Evolutionary conservation across 805 yeast genomes (phyloP).

Genomic region (Starmerella vaccinii): DNA sequence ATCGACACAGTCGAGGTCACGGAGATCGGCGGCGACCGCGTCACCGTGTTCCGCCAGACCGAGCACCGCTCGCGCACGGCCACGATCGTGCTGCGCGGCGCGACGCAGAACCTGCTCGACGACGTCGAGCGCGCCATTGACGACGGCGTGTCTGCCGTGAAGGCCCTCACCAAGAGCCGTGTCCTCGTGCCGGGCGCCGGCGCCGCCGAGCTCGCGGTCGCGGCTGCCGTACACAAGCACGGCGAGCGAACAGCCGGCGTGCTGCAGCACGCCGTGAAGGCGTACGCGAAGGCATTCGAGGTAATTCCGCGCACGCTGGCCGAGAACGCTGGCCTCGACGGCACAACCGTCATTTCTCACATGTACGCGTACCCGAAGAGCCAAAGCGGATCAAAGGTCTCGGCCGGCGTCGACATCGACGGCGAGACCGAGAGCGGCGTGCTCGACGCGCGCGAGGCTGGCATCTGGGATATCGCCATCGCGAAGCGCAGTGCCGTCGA

Average conservation of each 20-base stretch:
- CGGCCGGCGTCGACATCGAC: slow-evolving; percentile 66
- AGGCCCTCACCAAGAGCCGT: slow-evolving; percentile 75
- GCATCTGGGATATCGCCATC: slow-evolving; percentile 68
- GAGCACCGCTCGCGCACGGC: slow-evolving; percentile 62
- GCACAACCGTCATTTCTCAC: slow-evolving; percentile 79
- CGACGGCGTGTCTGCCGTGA: slow-evolving; percentile 88
- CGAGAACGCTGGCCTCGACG: slow-evolving; percentile 87
- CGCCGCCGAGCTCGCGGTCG: slow-evolving; percentile 81
- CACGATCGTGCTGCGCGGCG: slow-evolving; percentile 90
- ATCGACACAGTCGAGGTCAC: slow-evolving; percentile 80
- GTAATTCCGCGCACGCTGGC: slow-evolving; percentile 85
- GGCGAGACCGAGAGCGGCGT: slow-evolving; percentile 53
- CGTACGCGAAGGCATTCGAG: slow-evolving; percentile 89
- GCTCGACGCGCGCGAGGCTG: slow-evolving; percentile 56
- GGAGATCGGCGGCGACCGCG: slow-evolving; percentile 97
- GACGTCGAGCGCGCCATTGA: slow-evolving; percentile 96
- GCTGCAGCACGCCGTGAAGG: slow-evolving; percentile 85
- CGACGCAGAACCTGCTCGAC: slow-evolving; percentile 85
- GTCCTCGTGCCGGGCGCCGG: slow-evolving; percentile 93
- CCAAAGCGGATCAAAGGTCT: background rate
- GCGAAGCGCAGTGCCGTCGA: slow-evolving; percentile 79
- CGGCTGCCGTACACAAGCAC: slow-evolving; percentile 62
- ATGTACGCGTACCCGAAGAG: slow-evolving; percentile 70
- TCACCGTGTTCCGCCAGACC: slow-evolving; percentile 81
- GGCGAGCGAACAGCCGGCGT: slow-evolving; percentile 94